Evolutionary conservation across 2,329 filamentous ascomycete genomes (phyloP), one percentile per base, ranked within the genome.

Genomic region (Penicillium sp.): DNA sequence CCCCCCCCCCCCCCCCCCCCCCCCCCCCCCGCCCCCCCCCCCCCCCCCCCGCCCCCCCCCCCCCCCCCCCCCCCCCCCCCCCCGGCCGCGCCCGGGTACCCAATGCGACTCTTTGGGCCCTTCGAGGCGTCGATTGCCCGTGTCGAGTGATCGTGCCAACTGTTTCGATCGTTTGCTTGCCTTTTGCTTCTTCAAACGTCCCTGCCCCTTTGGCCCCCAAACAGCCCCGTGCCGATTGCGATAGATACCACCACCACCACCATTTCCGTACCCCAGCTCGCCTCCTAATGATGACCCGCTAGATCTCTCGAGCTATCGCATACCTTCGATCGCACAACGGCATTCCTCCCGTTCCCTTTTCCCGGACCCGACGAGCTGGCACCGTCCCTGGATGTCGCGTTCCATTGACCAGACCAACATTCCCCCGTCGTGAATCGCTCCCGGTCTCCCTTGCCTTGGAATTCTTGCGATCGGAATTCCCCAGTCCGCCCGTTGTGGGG

Each of bases 321-420:
- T 63, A 59, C 52, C 54, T 63, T 61, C 49, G 38, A 50, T 61
- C 62, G 50, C 59, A 58, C 60, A 31, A 28, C 14, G 1, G 65
- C 22, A 69, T 72, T 71, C 66, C 61, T 68, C 59, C 59, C 60
- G n/a, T 56, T 58, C 60, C 39, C 59, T 59, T 39, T 47, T 54
- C 51, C 52, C 55, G 51, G 48, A 58, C 55, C 62, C 59, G 57
- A 63, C 41, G 39, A 59, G 5, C 55, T 20, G 55, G 35, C 60
- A 43, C 37, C 38, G 39, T 45, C 48, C 58, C 67, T 68, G 65
- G 65, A 73, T 73, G 70, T 71, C 64, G 67, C 65, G 61, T 68
- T 64, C 58, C 51, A 64, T 68, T 60, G 61, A 64, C 57, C 60
- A 58, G 59, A 55, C 54, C 63, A 70, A 63, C 71, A 71, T 71